phyloP scores from a whole-genome alignment of 306 rosid species.

The Pyrus bretschneideri region DNA sequence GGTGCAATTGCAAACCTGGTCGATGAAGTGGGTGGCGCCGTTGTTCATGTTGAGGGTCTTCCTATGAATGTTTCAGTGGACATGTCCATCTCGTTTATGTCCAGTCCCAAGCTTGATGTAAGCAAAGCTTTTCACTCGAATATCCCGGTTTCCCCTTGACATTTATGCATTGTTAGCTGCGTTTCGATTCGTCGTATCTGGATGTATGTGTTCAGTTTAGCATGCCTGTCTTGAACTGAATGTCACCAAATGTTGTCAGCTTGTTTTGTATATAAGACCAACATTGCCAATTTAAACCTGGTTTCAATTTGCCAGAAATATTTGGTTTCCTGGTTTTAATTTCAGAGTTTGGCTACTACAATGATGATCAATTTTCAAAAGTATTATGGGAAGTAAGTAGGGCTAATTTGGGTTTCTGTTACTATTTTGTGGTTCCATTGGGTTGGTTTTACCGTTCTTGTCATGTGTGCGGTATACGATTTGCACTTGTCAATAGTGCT shows the following conservation, averaged over 20 bases:
- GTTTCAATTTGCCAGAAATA: background rate
- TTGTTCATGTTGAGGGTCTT: constrained; percentile 50
- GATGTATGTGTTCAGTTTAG: background rate
- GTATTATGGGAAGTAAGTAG: too few species aligned
- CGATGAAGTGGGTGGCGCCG: constrained; percentile 67
- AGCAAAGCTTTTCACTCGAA: constrained; percentile 7
- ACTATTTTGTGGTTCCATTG: background rate
- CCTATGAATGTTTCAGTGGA: constrained; percentile 84
- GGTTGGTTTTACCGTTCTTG: background rate
- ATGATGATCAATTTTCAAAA: too few species aligned
- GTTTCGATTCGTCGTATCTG: background rate
- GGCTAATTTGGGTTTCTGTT: background rate
- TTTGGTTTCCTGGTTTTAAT: background rate
- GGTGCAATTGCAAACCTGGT: constrained; percentile 80
- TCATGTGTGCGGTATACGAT: background rate
- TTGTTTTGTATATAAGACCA: background rate
- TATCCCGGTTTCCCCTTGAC: background rate
- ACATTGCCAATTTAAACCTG: background rate
- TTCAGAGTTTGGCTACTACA: background rate
- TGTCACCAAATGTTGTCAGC: background rate
- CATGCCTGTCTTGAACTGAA: too few species aligned
- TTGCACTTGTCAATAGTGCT: background rate
- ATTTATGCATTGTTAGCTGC: background rate
- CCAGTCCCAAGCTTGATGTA: constrained; percentile 52
- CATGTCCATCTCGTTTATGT: constrained; percentile 70